Conservation (phyloP, 768 basidiomycete genomes). For the Xanthoconium purpureum region DNA sequence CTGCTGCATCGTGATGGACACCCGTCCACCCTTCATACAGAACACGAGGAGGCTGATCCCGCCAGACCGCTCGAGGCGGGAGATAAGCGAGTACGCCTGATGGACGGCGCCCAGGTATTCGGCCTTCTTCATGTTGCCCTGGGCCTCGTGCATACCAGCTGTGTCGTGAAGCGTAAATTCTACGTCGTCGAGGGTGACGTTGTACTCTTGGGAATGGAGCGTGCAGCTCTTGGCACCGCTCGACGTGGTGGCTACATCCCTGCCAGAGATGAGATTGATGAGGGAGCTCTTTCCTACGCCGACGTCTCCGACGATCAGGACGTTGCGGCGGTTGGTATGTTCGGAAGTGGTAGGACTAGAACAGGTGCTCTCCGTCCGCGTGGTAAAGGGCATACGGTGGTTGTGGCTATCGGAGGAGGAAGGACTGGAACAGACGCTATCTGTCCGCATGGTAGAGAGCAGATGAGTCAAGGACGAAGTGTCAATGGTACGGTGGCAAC, state of each 20-base stretch:
- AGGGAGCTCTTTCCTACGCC: slow-evolving; percentile 40
- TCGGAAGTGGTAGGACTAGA: slow-evolving; percentile 14
- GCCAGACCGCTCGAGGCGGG: slow-evolving; percentile 23
- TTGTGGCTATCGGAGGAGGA: background rate
- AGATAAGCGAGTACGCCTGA: slow-evolving; percentile 35
- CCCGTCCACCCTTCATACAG: slow-evolving; percentile 29
- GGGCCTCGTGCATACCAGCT: slow-evolving; percentile 29
- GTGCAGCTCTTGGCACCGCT: slow-evolving; percentile 36
- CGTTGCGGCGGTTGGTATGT: slow-evolving; percentile 16
- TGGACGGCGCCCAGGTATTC: slow-evolving; percentile 27
- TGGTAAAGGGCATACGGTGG: background rate
- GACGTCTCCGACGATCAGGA: slow-evolving; percentile 29
- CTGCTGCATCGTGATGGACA: slow-evolving; percentile 24
- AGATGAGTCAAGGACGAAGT: background rate
- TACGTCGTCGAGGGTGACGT: slow-evolving; percentile 13
- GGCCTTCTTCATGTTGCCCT: slow-evolving; percentile 19
- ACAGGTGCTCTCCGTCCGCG: slow-evolving; percentile 10
- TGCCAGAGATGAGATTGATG: slow-evolving; percentile 37
- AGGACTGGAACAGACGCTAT: slow-evolving; percentile 12
- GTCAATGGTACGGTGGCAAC: background rate
- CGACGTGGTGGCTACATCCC: slow-evolving; percentile 27
- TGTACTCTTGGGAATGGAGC: slow-evolving; percentile 26
- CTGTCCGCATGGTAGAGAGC: slow-evolving; percentile 10
- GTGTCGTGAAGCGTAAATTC: slow-evolving; percentile 26
- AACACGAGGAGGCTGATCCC: slow-evolving; percentile 31